These are phyloP conservation scores for Solanum bulbocastanum DNA, from an alignment of 257 asterid genomes.

Conservation along the genomic window DNA sequence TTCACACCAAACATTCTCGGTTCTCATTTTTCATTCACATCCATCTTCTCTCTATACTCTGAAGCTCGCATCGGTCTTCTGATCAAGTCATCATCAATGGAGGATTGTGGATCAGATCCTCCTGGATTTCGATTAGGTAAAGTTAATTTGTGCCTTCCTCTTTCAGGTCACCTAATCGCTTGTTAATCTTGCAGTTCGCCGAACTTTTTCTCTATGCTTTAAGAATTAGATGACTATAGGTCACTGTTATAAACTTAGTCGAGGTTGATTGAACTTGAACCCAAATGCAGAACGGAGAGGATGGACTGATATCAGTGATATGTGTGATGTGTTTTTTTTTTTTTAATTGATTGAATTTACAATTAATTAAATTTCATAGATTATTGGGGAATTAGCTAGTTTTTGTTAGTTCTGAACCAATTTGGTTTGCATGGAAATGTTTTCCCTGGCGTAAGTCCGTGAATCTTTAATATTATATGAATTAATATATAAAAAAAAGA, in stretches of 20 bases:
- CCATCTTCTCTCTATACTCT: neutral
- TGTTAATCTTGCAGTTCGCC: neutral
- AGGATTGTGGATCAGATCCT: conserved; percentile 45
- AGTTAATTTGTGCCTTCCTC: neutral
- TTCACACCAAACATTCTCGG: neutral
- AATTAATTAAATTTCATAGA: neutral
- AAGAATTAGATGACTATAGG: neutral
- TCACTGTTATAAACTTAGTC: neutral
- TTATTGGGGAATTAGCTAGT: neutral
- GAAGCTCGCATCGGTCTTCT: neutral
- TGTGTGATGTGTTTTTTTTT: neutral
- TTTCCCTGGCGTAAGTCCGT: neutral
- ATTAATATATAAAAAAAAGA: neutral
- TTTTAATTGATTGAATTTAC: neutral
- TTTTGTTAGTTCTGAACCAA: neutral
- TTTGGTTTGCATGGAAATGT: neutral
- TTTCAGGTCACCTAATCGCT: neutral
- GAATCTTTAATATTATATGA: neutral
- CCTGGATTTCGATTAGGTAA: conserved; percentile 51
- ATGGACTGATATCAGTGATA: neutral
- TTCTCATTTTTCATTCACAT: conserved; percentile 5
- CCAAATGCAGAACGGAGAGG: neutral
- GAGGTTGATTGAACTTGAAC: neutral
- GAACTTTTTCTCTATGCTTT: neutral
- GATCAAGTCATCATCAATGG: conserved; percentile 31